These are phyloP conservation scores for Verticillium klebahnii DNA, from an alignment of 2,329 filamentous ascomycete genomes.

Conservation along the genomic window DNA sequence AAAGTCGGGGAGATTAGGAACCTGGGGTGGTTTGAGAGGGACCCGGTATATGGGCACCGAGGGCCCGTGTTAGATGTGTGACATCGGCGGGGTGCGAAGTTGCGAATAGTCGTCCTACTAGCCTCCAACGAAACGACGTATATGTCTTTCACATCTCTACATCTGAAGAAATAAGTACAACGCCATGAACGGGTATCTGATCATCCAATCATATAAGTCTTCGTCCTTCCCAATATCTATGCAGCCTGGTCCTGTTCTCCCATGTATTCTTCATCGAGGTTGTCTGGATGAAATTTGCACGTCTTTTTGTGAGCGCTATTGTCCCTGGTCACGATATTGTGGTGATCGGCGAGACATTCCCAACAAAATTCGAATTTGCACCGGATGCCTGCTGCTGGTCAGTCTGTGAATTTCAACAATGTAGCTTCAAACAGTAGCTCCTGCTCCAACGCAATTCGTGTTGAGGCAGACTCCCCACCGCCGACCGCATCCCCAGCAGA, in stretches of 20 bases:
- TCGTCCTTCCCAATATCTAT: neutral
- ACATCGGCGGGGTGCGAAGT: neutral
- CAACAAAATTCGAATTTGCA: constrained; percentile 28
- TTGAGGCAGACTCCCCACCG: neutral
- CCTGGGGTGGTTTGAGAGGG: constrained; percentile 13
- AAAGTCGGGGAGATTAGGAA: constrained; percentile 27
- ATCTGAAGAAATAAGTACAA: no score
- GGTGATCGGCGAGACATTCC: constrained; percentile 29
- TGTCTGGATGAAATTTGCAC: constrained; percentile 24
- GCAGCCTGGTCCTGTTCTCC: neutral
- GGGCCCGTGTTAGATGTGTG: constrained; percentile 6
- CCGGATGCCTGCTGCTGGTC: constrained; percentile 18
- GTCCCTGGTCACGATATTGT: constrained; percentile 23
- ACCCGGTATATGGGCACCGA: constrained; percentile 15
- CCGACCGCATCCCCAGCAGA: constrained; percentile 27
- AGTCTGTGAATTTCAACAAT: constrained; percentile 16
- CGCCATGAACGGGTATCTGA: neutral
- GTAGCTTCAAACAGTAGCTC: constrained; percentile 10
- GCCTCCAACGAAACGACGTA: no score
- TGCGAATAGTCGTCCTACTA: neutral
- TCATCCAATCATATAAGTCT: neutral
- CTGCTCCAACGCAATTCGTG: neutral
- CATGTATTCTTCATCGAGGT: constrained; percentile 7
- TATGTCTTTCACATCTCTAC: neutral
- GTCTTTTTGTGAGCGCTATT: constrained; percentile 23